Conservation (phyloP, 208 protist species). For the Wallacemonas sp. region DNA sequence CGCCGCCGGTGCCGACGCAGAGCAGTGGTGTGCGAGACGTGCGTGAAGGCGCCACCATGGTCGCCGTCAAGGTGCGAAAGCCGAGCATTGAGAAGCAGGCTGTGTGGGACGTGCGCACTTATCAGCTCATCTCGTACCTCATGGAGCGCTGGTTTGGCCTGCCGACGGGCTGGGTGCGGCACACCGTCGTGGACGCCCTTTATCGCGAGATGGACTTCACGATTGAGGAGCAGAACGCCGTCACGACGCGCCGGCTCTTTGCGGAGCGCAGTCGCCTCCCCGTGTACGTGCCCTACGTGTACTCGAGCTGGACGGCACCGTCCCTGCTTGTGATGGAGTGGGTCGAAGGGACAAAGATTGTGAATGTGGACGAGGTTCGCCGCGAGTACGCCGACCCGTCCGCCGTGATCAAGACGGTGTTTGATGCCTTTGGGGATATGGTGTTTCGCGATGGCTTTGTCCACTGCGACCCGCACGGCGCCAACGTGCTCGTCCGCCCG, state of each 20-base stretch:
- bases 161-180: conserved; percentile 66
- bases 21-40: background rate
- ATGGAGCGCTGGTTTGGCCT: conserved; percentile 76
- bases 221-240: conserved; percentile 75
- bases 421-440: conserved; percentile 90
- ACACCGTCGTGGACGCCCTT: conserved; percentile 76
- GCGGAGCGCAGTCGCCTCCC: conserved; percentile 15
- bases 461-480: conserved; percentile 93
- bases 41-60: conserved; percentile 23
- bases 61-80: conserved; percentile 96
- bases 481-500: conserved; percentile 91
- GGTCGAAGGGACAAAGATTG: conserved; percentile 83
- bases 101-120: conserved; percentile 83
- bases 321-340: conserved; percentile 94
- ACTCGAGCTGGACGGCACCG: conserved; percentile 51
- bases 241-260: conserved; percentile 52
- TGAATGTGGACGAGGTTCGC: conserved; percentile 61
- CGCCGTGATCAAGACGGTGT: conserved; percentile 62
- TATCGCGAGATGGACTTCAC: conserved; percentile 84
- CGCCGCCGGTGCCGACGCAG: too few relatives aligned
- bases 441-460: conserved; percentile 95
- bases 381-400: conserved; percentile 44
- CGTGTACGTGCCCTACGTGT: conserved; percentile 72
- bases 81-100: conserved; percentile 76
- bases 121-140: conserved; percentile 59